Evolutionary conservation across 441 rosid genomes (phyloP), one percentile per base, ranked within the genome.

Genomic region (Theobroma grandiflorum): DNA sequence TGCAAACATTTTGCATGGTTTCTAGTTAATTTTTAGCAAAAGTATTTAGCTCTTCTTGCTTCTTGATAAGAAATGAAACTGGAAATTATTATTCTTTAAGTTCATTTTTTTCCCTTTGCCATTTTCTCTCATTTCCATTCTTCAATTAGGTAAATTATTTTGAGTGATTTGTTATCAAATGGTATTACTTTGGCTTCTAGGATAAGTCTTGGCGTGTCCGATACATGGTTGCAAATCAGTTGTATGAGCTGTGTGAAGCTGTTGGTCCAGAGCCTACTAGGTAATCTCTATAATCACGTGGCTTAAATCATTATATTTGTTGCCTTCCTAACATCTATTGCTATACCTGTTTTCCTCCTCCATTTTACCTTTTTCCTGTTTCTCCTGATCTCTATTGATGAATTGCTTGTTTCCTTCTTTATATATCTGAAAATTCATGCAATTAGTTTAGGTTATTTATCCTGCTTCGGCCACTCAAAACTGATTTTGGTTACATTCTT

Each of bases 151-250:
- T 45, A 58, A 43, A 49, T 35, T 33, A 35, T 63, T 76, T 6
- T 52, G 22, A 50, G 18, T 65, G n/a, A 3, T 14, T n/a, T 64
- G 31, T 33, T 66, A 35, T 22, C 0, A 6, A 58, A 38, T 61
- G n/a, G 55, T 66, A 37, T 53, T 6, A 38, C 35, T 47, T 70
- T 83, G 69, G 79, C 9, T 49, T 35, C 37, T 88, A 96, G 99
- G 99, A 96, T 78, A 96, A 96, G 77, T 96, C 99, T 74, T 96
- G 99, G 99, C 97, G 98, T 72, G 99, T 96, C 58, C 97, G 99
- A 15, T 96, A 93, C 89, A 96, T 92, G 99, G 99, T 95, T 70
- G 98, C 99, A 58, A 94, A 96, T 87, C 98, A 96, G 82, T 88
- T 96, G 64, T 96, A 95, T 83, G 99, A 91, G 86, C 89, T 96